Evolutionary conservation across 2,329 filamentous ascomycete genomes (phyloP).

Genomic region (Hypoxylon sp.): DNA sequence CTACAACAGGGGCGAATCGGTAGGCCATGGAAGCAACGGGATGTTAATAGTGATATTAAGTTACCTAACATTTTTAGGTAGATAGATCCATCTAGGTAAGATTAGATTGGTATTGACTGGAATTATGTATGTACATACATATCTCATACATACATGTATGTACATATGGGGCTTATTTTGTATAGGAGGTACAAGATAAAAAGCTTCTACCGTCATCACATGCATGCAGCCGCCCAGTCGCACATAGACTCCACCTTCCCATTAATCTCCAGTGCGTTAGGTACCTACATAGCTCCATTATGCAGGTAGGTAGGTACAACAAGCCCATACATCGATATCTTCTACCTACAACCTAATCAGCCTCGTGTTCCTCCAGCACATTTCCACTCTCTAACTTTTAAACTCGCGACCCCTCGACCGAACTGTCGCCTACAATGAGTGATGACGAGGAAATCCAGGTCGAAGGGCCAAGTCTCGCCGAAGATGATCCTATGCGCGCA

Average conservation of each 20-base stretch:
- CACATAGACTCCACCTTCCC: slow-evolving; percentile 13
- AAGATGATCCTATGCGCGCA: slow-evolving; percentile 78
- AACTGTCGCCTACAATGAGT: slow-evolving; percentile 62
- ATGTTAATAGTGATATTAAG: slow-evolving; percentile 28
- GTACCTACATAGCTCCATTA: too few species aligned
- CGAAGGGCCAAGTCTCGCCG: slow-evolving; percentile 67
- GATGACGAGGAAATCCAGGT: slow-evolving; percentile 73
- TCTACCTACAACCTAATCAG: slow-evolving; percentile 5
- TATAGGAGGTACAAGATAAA: slow-evolving; percentile 9
- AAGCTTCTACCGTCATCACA: slow-evolving; percentile 36
- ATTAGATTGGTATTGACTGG: neutral
- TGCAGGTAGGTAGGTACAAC: slow-evolving; percentile 5
- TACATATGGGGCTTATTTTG: slow-evolving; percentile 22
- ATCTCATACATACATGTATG: neutral
- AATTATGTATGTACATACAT: too few species aligned
- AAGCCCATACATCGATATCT: neutral
- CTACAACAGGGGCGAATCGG: slow-evolving; percentile 7
- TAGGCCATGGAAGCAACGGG: slow-evolving; percentile 12
- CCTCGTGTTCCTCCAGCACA: slow-evolving; percentile 22
- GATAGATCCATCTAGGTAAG: slow-evolving; percentile 5
- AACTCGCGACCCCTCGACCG: neutral
- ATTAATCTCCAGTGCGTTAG: neutral
- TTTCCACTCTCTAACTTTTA: slow-evolving; percentile 18
- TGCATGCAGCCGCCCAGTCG: slow-evolving; percentile 33
- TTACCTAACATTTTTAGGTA: slow-evolving; percentile 27